Evolutionary conservation across 176 grass and related monocot species (phyloP), one percentile per base, ranked within the genome.

Genomic region (Carex kokanica): DNA sequence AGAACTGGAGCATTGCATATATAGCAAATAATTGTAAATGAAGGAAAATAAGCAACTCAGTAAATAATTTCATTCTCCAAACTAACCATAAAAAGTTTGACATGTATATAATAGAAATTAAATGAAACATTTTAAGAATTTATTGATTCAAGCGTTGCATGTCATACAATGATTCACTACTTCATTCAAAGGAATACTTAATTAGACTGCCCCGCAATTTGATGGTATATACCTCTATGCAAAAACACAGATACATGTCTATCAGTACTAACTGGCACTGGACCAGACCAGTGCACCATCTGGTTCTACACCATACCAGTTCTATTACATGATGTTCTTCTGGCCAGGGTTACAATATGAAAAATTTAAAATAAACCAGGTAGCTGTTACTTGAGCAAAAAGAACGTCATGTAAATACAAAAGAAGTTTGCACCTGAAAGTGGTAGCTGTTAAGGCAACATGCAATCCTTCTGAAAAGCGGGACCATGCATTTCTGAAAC

Each of bases 401-500:
- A 75, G 31, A 74, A 38, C 21, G 29, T 82, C 41, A 38, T 36
- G 31, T 18, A 55, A 8, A 47, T 10, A 25, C 12, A 63, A 47
- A 59, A 79, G 41, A 20, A 43, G 12, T 65, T 65, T 43, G 79
- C 89, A 99, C 97, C 97, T 99, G 97, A 80, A 99, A 96, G 60
- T 96, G 91, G 0, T 77, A 96, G 32, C 89, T 99, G n/a, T 87
- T 99, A 75, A 99, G 85, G 78, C 97, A 96, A 38, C 68, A 81
- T 67, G 89, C 88, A 83, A 99, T 95, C 63, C 89, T 85, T 24
- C 41, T 72, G 83, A 99, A 99, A 64, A 99, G 77, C n/a, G 97
- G 97, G 51, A 92, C 86, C 97, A 96, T 93, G 36, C 93, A 99
- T 91, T 99, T 93, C 83, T 99, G 97, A 82, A 95, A 90, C 68